Conservation (phyloP, 2,329 filamentous ascomycete species). For the Dothiorella sarmentorum region DNA sequence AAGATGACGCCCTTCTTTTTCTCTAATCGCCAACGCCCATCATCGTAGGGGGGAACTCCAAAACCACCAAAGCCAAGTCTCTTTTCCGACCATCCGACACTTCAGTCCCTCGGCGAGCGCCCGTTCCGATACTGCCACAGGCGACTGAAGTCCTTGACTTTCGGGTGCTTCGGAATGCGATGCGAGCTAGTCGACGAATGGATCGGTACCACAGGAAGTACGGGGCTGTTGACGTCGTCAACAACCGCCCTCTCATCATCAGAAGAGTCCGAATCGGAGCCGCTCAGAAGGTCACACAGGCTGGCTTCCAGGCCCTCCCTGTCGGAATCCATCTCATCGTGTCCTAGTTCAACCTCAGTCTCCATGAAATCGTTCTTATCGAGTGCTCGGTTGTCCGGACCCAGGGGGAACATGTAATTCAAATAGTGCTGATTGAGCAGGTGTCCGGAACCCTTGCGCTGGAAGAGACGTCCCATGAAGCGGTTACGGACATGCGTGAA, state of each 20-base stretch:
- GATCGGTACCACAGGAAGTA: conserved; percentile 6
- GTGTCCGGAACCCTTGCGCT: conserved; percentile 35
- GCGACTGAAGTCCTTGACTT: conserved; percentile 24
- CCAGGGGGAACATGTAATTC: conserved; percentile 58
- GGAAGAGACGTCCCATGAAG: conserved; percentile 50
- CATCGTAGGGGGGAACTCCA: not conserved
- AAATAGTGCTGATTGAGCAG: conserved; percentile 58
- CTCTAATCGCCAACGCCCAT: conserved; percentile 1
- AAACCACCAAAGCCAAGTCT: not conserved
- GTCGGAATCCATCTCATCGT: conserved; percentile 1
- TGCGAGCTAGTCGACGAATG: conserved; percentile 12
- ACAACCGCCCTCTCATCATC: conserved; percentile 18
- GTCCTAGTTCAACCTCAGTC: conserved; percentile 35
- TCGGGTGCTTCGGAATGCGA: not conserved
- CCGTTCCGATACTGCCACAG: conserved; percentile 26
- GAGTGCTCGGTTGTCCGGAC: conserved; percentile 45
- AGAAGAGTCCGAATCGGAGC: conserved; percentile 1
- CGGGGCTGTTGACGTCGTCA: conserved; percentile 21
- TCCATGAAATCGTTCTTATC: conserved; percentile 61
- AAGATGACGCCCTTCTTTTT: not conserved
- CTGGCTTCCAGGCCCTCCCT: conserved; percentile 15
- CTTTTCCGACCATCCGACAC: not conserved
- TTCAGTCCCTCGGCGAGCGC: conserved; percentile 18
- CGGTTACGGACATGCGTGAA: conserved; percentile 55
- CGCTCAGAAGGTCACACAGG: conserved; percentile 1